Base-by-base conservation (phyloP, 352 stramenopile genomes). In the Globisporangium polare region DNA sequence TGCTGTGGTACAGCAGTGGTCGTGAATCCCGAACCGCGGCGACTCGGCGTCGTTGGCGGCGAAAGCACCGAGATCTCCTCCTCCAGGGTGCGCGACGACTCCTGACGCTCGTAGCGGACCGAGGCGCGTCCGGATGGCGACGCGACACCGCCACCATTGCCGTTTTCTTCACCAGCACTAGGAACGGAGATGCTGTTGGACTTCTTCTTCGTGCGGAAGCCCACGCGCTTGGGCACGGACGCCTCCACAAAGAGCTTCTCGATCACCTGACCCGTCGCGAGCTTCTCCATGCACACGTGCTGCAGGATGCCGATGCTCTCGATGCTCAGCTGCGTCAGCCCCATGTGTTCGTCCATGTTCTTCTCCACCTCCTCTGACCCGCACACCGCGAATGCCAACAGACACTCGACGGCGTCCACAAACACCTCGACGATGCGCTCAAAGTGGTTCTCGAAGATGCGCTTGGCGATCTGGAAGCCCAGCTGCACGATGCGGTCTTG, bases 391-490 rank as follows among this genome's bases (percentile, higher is more conserved):
- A 94, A 94, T 6, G 85, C 85, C 13, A 94, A 62, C 12, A 94
- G 43, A 57, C 83, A 92, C 56, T 94, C 85, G 8, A 94, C 83
- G 1, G 79, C 80, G 55, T 94, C 85, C 0, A 90, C 80, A 53
- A 92, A 91, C 18, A 94, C 85, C 17, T 92, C 83, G 8, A 89
- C 69, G 47, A 92, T 85, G 53, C 77, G 76, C 65, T 88, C 72
- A 53, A 86, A 86, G 66, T 96, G 75, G 57, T 77, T 65, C 63
- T 89, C 72, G 60, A 97, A 61, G 56, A 97, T 83, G 27, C 94
- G 74, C 46, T 95, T 89, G 3, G 92, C 84, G 46, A 98, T 95
- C 63, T 93, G 76, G 54, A 90, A 89, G 1, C 87, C 90, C 6
- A 98, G 63, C 27, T 82, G 67, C 50, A 93, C 81, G 45, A 98